Base-by-base conservation (phyloP, 139 green algal genomes). In the Volvox reticuliferus region DNA sequence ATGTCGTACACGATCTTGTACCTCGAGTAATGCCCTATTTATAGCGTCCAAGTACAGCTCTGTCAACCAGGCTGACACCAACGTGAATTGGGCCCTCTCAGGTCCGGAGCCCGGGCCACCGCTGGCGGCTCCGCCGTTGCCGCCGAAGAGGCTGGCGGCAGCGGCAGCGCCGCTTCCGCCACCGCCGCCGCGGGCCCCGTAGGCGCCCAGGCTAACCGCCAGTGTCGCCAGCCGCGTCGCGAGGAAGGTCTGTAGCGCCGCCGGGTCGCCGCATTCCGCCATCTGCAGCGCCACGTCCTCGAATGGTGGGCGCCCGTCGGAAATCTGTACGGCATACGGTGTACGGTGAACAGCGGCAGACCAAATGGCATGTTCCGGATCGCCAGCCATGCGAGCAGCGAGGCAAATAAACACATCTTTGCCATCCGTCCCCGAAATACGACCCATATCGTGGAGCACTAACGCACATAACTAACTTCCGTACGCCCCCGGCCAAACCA, bases 1-100 rank as follows among this genome's bases (percentile, higher is more conserved):
- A n/a, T n/a, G n/a, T n/a, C n/a, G n/a, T n/a, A n/a, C n/a, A n/a
- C 16, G 2, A 30, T 55, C 3, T 12, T 24, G 62, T 30, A 92
- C 94, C 92, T 97, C 93, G 37, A 98, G 93, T 87, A 96, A 82
- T 78, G 94, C 93, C 62, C 95, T 88, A 90, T 99, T 99, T 36
- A 98, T 94, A 35, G 79, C 86, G 92, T 99, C 98, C 82, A 99
- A 94, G 68, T 97, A 95, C 79, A 99, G 95, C 95, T 99, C 98
- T 19, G 95, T 95, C 69, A 99, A 92, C 98, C 98, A 99, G 6
- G 97, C 97, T 5, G 96, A 96, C 35, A 99, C 93, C 95, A 99
- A 98, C 13, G 97, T 99, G 21, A 94, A 92, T 91, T 99, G 97
- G 62, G 94, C 93, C 32, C 92, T 83, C 82, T 97, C 96, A 12